Conservation (phyloP, 345 rosid species). For the Sonneratia alba region DNA sequence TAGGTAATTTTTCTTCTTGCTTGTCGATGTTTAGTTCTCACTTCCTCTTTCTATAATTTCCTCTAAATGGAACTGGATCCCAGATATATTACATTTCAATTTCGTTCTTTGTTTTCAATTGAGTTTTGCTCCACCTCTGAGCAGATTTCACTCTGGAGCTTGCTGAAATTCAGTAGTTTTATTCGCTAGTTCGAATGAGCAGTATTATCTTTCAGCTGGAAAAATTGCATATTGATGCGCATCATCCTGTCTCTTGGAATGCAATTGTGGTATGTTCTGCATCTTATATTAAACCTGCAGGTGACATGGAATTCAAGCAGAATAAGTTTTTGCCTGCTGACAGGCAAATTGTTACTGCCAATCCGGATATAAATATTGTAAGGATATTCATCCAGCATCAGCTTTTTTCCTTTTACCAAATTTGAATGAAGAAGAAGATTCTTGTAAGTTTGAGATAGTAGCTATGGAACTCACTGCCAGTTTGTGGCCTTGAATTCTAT, state of each 20-base stretch:
- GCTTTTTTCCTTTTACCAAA: not conserved
- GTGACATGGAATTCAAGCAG: conserved; percentile 95
- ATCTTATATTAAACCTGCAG: conserved; percentile 25
- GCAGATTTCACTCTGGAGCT: not conserved
- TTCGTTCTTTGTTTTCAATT: not conserved
- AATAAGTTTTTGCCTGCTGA: conserved; percentile 69
- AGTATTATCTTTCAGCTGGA: not conserved
- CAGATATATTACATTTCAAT: not conserved
- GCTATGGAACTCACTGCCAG: too few species aligned
- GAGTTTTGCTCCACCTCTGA: not conserved
- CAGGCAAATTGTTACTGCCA: conserved; percentile 77
- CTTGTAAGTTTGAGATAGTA: too few species aligned
- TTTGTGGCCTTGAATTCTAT: too few species aligned
- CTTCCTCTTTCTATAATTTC: not conserved
- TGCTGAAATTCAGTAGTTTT: not conserved
- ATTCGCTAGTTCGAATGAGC: not conserved
- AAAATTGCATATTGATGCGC: not conserved
- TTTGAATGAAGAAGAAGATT: too few species aligned
- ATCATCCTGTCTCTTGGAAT: not conserved
- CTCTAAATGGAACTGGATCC: not conserved
- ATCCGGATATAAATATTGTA: conserved; percentile 77
- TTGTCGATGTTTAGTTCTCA: not conserved
- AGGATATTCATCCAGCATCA: conserved; percentile 1
- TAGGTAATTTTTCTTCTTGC: conserved; percentile 36
- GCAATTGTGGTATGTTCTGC: not conserved